Evolutionary conservation across 1,284 basidiomycete genomes (phyloP).

Genomic region (Agroathelia rolfsii): DNA sequence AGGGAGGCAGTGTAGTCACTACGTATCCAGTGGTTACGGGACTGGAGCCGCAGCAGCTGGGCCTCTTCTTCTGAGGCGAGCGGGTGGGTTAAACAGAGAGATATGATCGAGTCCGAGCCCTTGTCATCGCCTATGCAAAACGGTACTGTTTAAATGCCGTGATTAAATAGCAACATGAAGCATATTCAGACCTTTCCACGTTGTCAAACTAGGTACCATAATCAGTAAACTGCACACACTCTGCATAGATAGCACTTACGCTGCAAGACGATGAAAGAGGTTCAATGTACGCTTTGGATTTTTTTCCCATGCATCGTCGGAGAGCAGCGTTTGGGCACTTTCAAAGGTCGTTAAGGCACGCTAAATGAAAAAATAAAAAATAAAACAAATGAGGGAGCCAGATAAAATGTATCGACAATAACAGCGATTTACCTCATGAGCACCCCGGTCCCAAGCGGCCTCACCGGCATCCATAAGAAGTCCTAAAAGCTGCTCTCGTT

Average conservation of each 20-base stretch:
- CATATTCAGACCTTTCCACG: constrained; percentile 43
- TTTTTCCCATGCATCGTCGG: constrained; percentile 41
- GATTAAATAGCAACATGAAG: neutral
- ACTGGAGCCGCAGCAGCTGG: constrained; percentile 45
- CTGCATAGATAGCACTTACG: constrained; percentile 30
- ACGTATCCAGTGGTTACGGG: constrained; percentile 51
- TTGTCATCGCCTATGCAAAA: constrained; percentile 35
- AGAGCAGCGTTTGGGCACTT: constrained; percentile 45
- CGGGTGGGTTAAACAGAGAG: constrained; percentile 38
- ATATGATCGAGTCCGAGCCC: constrained; percentile 39
- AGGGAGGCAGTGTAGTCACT: constrained; percentile 47
- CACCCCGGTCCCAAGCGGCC: constrained; percentile 56
- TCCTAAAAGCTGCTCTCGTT: constrained; percentile 48
- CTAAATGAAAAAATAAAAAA: constrained; percentile 20
- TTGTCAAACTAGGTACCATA: constrained; percentile 32
- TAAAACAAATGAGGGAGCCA: neutral
- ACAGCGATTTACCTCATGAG: constrained; percentile 53
- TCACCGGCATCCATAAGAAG: constrained; percentile 59
- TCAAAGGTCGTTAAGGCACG: constrained; percentile 49
- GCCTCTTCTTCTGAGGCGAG: constrained; percentile 54
- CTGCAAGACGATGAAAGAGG: constrained; percentile 45
- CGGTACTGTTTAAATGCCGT: constrained; percentile 2
- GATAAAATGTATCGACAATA: constrained; percentile 1
- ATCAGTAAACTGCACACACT: constrained; percentile 1
- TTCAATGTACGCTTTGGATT: constrained; percentile 38